Percentiles rank a stretch among this genome's conserved stretches.
phyloP scores from a whole-genome alignment of 148 eudicot species.

The Talinum fruticosum region DNA sequence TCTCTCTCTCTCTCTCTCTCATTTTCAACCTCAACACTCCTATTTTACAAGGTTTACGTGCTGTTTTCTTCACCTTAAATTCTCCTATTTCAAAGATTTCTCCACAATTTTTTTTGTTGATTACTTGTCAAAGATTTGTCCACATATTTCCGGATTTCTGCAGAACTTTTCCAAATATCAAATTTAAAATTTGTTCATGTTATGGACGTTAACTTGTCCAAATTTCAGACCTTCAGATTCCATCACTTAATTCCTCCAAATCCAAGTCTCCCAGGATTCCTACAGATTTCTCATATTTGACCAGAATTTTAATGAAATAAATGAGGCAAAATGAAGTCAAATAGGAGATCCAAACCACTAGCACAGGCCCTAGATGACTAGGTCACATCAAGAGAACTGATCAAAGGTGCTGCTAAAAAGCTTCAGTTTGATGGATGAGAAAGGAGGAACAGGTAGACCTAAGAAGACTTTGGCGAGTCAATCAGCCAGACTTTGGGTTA shows the following conservation, averaged over 20 bases:
- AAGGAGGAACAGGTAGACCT: neutral
- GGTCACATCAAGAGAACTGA: neutral
- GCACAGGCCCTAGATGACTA: neutral
- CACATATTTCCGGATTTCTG: neutral
- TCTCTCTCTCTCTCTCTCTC: neutral
- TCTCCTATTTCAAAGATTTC: neutral
- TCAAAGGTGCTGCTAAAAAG: neutral
- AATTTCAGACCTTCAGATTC: neutral
- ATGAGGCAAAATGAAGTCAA: too few species aligned
- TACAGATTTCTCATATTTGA: neutral
- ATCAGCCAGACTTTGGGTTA: neutral
- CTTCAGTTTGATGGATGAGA: neutral
- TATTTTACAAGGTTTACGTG: neutral
- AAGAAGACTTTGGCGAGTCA: neutral
- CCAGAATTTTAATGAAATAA: neutral
- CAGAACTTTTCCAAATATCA: neutral
- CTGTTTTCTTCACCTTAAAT: neutral
- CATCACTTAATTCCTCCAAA: neutral
- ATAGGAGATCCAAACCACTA: neutral
- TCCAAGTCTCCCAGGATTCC: neutral
- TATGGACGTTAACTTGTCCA: neutral
- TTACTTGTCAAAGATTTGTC: neutral
- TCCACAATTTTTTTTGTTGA: too few species aligned
- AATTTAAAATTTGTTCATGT: neutral
- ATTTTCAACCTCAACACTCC: neutral